Evolutionary conservation across 2,329 filamentous ascomycete genomes (phyloP), one percentile per base, ranked within the genome.

Genomic region (Penicillium fuscoglaucum): DNA sequence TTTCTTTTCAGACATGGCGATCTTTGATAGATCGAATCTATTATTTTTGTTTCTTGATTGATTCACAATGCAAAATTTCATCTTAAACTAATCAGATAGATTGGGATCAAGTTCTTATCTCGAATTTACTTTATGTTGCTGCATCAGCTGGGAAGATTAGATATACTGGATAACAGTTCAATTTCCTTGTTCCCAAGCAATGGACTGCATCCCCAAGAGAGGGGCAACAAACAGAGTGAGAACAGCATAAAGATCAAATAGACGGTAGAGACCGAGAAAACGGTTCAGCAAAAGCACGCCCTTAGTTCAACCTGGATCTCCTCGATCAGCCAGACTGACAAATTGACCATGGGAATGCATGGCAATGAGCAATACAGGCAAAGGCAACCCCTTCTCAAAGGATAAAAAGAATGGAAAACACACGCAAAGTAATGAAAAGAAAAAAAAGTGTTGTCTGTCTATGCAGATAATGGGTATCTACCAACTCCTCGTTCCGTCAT

Each of bases 401-500:
- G 61, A 51, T 46, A 65, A 55, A 55, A 48, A 43, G 40, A 46
- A 60, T 51, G 37, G 57, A 63, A 61, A 58, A 57, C 55, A 60
- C 62, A 46, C 40, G 40, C 40, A 15, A 53, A 58, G 46, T 62
- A 29, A 60, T 58, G 52, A 58, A 52, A 61, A 44, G 55, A 56
- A 45, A 61, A 62, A 61, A 62, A 63, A 63, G 62, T 54, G 68
- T 69, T 61, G 63, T 66, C 66, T 66, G 65, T 62, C 69, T 69
- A 71, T 71, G 69, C 66, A 68, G 67, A 69, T 68, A 69, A 43
- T 72, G 74, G 74, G 74, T 76, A 76, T 76, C 73, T 76, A 73
- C 69, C 71, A 76, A 76, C 72, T 73, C 74, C 73, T 74, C 71
- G 70, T 74, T 72, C 74, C 74, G 60, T 74, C 72, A 68, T 75